Percentiles rank a stretch among this genome's conserved stretches.
Conservation (phyloP, 176 grass and related monocot genomes). For the Microstegium vimineum region DNA sequence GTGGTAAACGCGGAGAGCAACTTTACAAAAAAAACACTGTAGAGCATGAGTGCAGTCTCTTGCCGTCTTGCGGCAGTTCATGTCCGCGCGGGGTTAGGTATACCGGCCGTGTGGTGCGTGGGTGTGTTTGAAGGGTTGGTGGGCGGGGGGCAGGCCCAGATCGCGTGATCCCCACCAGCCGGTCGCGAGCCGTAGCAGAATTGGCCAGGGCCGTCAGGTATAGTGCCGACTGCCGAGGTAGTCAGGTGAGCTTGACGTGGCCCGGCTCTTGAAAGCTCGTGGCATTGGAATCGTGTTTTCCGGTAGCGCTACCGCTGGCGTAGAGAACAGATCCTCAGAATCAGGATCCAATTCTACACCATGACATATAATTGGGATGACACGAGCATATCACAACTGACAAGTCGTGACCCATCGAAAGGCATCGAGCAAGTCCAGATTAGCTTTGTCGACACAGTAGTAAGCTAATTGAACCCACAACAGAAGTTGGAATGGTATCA, state of each 20-base stretch:
- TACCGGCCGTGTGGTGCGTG: neutral
- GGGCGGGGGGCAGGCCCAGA: neutral
- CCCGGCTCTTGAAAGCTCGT: neutral
- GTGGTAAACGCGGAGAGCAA: too few relatives aligned
- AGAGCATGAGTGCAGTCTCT: too few relatives aligned
- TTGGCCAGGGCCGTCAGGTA: neutral
- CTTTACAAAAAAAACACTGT: too few relatives aligned
- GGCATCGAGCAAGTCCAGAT: too few relatives aligned
- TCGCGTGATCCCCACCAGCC: conserved; percentile 1
- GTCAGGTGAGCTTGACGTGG: neutral
- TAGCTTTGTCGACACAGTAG: too few relatives aligned
- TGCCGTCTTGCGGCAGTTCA: too few relatives aligned
- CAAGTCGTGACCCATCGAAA: too few relatives aligned
- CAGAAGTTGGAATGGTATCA: neutral
- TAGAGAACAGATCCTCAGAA: neutral
- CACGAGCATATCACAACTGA: too few relatives aligned
- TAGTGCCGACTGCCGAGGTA: too few relatives aligned
- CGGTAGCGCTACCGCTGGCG: neutral
- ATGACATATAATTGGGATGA: too few relatives aligned
- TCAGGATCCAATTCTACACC: too few relatives aligned
- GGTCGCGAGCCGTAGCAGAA: neutral
- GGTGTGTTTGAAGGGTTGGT: conserved; percentile 11
- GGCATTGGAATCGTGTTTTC: neutral
- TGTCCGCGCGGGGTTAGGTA: neutral
- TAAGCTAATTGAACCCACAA: neutral